These are phyloP conservation scores for Acorus gramineus DNA, from an alignment of 106 monocot species.

Conservation along the genomic window DNA sequence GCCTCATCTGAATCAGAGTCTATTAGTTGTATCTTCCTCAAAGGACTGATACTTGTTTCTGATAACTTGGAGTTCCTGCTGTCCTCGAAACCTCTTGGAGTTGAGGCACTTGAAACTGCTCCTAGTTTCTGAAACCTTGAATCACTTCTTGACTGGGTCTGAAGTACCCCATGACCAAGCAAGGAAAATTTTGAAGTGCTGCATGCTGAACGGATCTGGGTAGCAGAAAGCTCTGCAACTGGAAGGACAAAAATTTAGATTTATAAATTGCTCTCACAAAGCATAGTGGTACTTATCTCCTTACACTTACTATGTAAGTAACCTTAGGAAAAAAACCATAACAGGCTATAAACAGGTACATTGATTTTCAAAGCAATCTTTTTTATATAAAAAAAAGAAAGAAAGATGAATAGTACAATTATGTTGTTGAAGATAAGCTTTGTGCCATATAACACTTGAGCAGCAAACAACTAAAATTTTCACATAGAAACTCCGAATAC, in stretches of 20 bases:
- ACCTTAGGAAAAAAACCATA: no score
- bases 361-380: no score
- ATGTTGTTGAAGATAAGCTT: no score
- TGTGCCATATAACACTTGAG: no score
- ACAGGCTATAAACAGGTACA: no score
- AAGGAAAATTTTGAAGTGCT: slow-evolving; percentile 54
- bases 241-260: background rate
- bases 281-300: no score
- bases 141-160: slow-evolving; percentile 36
- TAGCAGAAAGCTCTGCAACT: slow-evolving; percentile 33
- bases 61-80: slow-evolving; percentile 41
- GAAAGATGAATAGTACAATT: no score
- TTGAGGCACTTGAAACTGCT: slow-evolving; percentile 21
- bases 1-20: slow-evolving; percentile 69
- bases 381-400: no score
- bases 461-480: no score
- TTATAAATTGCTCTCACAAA: no score
- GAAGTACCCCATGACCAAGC: slow-evolving; percentile 21
- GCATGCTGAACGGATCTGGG: slow-evolving; percentile 17
- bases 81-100: slow-evolving; percentile 31
- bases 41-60: slow-evolving; percentile 55
- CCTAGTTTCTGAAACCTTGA: slow-evolving; percentile 14
- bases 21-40: slow-evolving; percentile 63
- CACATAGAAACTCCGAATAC: no score
- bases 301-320: no score